Base-by-base conservation (phyloP, 2,329 filamentous ascomycete species). In the Macrophomina phaseolina region DNA sequence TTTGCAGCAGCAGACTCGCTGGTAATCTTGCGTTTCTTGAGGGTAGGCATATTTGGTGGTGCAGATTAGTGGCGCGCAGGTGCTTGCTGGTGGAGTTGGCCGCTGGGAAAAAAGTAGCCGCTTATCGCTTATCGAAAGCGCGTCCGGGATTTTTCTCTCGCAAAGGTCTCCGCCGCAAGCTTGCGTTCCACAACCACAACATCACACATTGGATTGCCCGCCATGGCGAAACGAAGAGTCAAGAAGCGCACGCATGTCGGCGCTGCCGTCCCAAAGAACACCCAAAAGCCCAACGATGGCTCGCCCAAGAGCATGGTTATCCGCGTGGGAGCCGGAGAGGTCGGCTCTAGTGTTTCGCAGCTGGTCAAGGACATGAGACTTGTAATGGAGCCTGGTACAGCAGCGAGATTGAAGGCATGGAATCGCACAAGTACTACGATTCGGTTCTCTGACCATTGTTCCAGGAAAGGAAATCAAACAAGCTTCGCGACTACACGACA, bases 251-350 rank as follows among this genome's bases (percentile, higher is more conserved):
- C 94, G 68, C 93, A 97, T 79, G 80, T 90, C 65, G 89, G 90
- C 68, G 85, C 83, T 69, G 87, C 87, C 72, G 86, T 86, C 73
- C 85, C 73, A 73, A 83, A 73, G 72, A 81, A 70, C 70, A 82
- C 84, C 51, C 85, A 87, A 67, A 88, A 89, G 79, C 86, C 89
- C 30, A 84, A 83, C 67, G 84, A 86, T 64, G 88, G 89, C 70
- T 86, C 89, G 62, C 95, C 95, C 40, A 97, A 97, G 85, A 96
- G 91, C 78, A 97, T 99, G 94, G 94, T 99, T 67, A 97, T 99
- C 79, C 92, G 95, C 72, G 94, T 97, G 74, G 95, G 95, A 73
- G 94, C 94, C 73, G 91, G 93, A 74, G 92, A 97, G 77, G 93
- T 99, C 63, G 95, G 95, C 67, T 88, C 92, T 68, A 97, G 91